These are phyloP conservation scores for Globisporangium megalacanthum DNA, from an alignment of 352 stramenopile species.

Conservation along the genomic window DNA sequence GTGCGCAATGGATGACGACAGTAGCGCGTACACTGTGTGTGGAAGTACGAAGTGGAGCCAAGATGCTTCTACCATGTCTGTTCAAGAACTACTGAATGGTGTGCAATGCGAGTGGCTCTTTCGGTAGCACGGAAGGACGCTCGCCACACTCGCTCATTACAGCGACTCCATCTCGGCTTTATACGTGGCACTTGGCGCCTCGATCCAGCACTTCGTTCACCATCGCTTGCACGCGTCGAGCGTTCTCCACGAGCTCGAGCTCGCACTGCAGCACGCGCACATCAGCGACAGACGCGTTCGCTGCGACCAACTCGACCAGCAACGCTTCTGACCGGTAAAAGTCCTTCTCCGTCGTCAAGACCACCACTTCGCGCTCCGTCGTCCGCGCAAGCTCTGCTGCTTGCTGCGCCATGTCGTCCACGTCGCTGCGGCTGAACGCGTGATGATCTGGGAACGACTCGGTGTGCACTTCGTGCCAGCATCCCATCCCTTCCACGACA, in stretches of 20 bases:
- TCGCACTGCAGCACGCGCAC: slow-evolving; percentile 32
- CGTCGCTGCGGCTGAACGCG: slow-evolving; percentile 32
- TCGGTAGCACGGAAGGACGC: no score
- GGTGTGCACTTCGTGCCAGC: slow-evolving; percentile 25
- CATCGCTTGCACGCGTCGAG: background rate
- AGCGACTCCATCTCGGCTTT: no score
- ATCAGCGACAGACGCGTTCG: slow-evolving; percentile 2
- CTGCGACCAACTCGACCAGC: slow-evolving; percentile 3
- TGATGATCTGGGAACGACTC: slow-evolving; percentile 64
- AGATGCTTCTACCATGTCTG: no score
- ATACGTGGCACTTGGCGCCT: no score
- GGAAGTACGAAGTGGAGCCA: no score
- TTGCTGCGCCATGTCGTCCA: slow-evolving; percentile 21
- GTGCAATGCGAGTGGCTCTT: no score
- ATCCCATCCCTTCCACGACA: slow-evolving; percentile 29
- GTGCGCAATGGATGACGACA: no score
- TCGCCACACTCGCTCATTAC: no score
- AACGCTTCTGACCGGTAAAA: slow-evolving; percentile 11
- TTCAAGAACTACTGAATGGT: no score
- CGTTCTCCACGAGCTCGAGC: slow-evolving; percentile 31
- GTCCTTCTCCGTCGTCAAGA: slow-evolving; percentile 73
- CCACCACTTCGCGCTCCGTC: slow-evolving; percentile 18
- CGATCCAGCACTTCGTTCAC: background rate
- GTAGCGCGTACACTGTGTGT: no score
- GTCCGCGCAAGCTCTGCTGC: slow-evolving; percentile 4